Percentiles rank a stretch among this genome's conserved stretches.
Conservation (phyloP, 176 grass and related monocot species). For the Pharus latifolius region DNA sequence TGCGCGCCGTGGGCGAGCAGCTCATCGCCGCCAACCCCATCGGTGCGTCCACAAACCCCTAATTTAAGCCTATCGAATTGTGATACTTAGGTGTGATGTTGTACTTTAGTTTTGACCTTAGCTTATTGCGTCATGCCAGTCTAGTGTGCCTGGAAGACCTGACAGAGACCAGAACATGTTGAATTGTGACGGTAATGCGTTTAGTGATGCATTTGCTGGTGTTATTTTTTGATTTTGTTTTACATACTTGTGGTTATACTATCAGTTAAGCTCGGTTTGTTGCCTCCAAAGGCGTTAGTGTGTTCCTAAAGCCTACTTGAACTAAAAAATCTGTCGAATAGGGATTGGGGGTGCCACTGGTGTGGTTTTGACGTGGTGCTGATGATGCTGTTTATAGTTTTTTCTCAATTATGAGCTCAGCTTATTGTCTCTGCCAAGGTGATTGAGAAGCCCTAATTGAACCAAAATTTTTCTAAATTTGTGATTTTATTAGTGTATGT, state of each 20-base stretch:
- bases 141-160: neutral
- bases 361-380: too few species aligned
- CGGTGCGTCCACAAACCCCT: conserved; percentile 17
- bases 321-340: too few species aligned
- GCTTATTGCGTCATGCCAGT: neutral
- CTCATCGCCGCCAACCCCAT: conserved; percentile 80
- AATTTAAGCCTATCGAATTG: neutral
- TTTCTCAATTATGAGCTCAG: neutral
- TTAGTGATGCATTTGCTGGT: too few species aligned
- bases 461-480: too few species aligned
- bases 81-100: neutral
- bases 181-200: neutral
- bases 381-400: too few species aligned
- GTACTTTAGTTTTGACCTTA: neutral
- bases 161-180: neutral
- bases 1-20: conserved; percentile 74
- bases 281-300: too few species aligned
- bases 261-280: neutral
- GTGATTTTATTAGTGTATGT: too few species aligned
- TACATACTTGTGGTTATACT: neutral
- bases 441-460: too few species aligned
- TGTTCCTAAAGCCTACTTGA: too few species aligned
- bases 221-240: neutral
- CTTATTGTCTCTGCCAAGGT: neutral
- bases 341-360: too few species aligned